phyloP scores from a whole-genome alignment of 139 green algal species.

The Chlamydomonas schloesseri region DNA sequence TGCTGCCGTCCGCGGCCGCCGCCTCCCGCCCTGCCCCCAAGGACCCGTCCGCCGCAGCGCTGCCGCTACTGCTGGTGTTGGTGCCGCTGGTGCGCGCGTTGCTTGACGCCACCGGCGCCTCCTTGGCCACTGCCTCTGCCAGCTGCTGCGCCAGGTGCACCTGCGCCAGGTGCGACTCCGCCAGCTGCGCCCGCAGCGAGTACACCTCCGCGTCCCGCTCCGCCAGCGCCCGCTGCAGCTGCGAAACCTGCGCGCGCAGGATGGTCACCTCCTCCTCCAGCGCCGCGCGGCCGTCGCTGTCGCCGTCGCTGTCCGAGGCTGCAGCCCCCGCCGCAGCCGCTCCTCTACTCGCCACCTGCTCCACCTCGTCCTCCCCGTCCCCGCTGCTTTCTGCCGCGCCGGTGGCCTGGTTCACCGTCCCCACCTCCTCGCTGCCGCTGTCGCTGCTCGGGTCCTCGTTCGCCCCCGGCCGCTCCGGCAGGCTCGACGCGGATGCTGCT shows the following conservation, averaged over 20 bases:
- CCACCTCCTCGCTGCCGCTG: constrained; percentile 42
- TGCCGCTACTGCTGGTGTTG: constrained; percentile 17
- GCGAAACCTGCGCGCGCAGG: constrained; percentile 38
- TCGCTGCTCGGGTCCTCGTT: neutral
- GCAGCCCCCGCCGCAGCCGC: neutral
- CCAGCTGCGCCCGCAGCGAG: constrained; percentile 52
- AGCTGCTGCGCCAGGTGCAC: neutral
- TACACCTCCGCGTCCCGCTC: constrained; percentile 58
- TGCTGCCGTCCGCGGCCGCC: neutral
- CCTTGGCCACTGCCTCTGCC: neutral
- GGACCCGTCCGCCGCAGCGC: neutral
- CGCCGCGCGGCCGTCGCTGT: constrained; percentile 11
- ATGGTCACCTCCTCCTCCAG: constrained; percentile 44
- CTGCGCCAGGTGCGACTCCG: constrained; percentile 34
- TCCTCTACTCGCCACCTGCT: neutral
- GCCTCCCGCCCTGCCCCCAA: neutral
- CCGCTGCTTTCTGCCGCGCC: constrained; percentile 21
- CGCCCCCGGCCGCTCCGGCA: neutral
- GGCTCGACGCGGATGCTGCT: neutral
- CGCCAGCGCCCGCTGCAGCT: constrained; percentile 51
- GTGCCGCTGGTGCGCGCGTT: neutral
- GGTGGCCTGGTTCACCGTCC: constrained; percentile 44
- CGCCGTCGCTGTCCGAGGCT: constrained; percentile 1
- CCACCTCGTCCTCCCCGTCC: constrained; percentile 27
- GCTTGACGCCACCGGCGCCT: neutral